Evolutionary conservation across 768 basidiomycete species (phyloP).

Genomic region (Leccinellum albellum): DNA sequence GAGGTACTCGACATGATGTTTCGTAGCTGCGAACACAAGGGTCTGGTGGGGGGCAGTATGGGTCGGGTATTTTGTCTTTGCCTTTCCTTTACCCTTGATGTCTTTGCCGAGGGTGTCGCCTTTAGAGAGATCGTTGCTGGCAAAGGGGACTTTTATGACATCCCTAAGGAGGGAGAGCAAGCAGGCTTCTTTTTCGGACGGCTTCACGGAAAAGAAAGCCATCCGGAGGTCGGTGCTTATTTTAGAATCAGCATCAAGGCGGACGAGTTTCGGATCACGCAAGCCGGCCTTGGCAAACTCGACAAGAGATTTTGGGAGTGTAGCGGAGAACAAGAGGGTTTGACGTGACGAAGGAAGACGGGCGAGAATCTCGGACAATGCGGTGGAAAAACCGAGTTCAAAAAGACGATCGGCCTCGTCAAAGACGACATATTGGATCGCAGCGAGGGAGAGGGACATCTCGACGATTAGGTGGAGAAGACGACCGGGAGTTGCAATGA

Average conservation of each 20-base stretch:
- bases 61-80: slow-evolving; percentile 40
- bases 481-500: slow-evolving; percentile 97
- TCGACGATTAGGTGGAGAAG: slow-evolving; percentile 95
- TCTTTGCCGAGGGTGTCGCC: slow-evolving; percentile 26
- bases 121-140: slow-evolving; percentile 26
- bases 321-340: slow-evolving; percentile 94
- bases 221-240: slow-evolving; percentile 91
- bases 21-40: slow-evolving; percentile 92
- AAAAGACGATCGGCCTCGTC: slow-evolving; percentile 99
- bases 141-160: slow-evolving; percentile 77
- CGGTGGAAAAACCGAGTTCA: slow-evolving; percentile 95
- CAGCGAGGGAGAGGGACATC: slow-evolving; percentile 89
- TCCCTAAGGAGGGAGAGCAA: slow-evolving; percentile 81
- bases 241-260: slow-evolving; percentile 95
- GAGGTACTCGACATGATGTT: slow-evolving; percentile 98
- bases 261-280: slow-evolving; percentile 88
- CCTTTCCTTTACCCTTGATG: slow-evolving; percentile 52
- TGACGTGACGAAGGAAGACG: slow-evolving; percentile 86
- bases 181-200: slow-evolving; percentile 91
- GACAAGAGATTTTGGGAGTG: slow-evolving; percentile 90
- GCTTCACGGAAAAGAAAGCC: slow-evolving; percentile 91
- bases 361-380: slow-evolving; percentile 86
- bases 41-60: slow-evolving; percentile 83
- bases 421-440: slow-evolving; percentile 87
- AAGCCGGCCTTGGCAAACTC: slow-evolving; percentile 99